A percentile compares a stretch with the other conserved stretches of the same genome.
phyloP scores from a whole-genome alignment of 805 yeast genomes.

The Saturnispora zaruensis region DNA sequence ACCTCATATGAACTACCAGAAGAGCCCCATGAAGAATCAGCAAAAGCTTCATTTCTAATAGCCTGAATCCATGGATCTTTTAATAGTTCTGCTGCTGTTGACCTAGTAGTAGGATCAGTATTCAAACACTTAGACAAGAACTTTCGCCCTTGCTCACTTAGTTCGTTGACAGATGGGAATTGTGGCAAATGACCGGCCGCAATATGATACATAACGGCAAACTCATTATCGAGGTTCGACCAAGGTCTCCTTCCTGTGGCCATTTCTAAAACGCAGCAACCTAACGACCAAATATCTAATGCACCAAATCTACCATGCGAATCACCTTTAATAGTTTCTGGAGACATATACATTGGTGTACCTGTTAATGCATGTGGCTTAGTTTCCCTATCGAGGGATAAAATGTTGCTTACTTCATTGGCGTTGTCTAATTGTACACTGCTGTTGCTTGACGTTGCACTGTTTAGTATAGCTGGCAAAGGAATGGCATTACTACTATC shows the following conservation, averaged over 20 bases:
- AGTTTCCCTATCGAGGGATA: conserved; percentile 6
- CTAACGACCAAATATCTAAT: conserved; percentile 91
- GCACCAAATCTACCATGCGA: conserved; percentile 53
- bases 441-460: conserved; percentile 1
- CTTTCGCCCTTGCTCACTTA: conserved; percentile 61
- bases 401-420: background rate
- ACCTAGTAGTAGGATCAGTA: conserved; percentile 72
- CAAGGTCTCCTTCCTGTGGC: conserved; percentile 94
- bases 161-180: conserved; percentile 69
- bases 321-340: conserved; percentile 85
- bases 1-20: background rate
- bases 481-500: background rate
- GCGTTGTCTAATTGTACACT: conserved; percentile 4
- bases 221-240: conserved; percentile 92
- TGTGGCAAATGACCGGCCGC: conserved; percentile 92
- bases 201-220: conserved; percentile 97
- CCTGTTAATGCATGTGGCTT: conserved; percentile 54
- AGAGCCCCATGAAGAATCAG: conserved; percentile 24
- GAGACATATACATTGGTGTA: conserved; percentile 99
- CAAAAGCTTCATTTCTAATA: conserved; percentile 63
- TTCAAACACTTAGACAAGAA: conserved; percentile 72
- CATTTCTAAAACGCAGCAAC: conserved; percentile 95
- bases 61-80: conserved; percentile 85
- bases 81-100: conserved; percentile 75
- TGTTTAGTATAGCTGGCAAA: background rate